Conservation (phyloP, 441 rosid genomes). For the Daphne laureola region DNA sequence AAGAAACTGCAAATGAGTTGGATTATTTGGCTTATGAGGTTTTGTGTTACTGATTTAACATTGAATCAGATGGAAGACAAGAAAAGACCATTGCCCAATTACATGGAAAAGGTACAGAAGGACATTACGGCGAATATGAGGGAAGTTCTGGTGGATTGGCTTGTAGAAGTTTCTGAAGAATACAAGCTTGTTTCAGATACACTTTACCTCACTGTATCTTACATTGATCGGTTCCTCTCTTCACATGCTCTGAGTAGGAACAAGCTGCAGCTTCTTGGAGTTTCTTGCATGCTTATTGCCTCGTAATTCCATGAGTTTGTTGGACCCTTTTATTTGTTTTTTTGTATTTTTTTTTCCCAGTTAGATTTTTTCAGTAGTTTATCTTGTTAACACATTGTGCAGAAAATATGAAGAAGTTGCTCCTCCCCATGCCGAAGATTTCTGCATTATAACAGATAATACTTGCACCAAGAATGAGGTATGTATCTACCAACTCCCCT, state of each 20-base stretch:
- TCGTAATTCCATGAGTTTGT: conserved; percentile 18
- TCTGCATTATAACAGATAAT: conserved; percentile 33
- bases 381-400: conserved; percentile 2
- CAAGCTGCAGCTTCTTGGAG: conserved; percentile 35
- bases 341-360: neutral
- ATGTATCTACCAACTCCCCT: neutral
- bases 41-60: conserved; percentile 12
- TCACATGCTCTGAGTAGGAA: conserved; percentile 18
- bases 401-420: conserved; percentile 36
- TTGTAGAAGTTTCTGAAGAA: conserved; percentile 38
- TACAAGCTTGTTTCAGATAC: conserved; percentile 37
- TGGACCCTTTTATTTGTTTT: neutral
- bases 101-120: conserved; percentile 31
- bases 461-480: conserved; percentile 35
- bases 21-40: conserved; percentile 1
- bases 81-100: conserved; percentile 28
- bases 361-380: neutral
- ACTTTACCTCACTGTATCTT: conserved; percentile 30
- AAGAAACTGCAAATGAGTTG: neutral
- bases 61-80: conserved; percentile 29
- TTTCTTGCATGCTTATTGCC: conserved; percentile 35
- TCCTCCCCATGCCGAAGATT: conserved; percentile 29
- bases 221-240: conserved; percentile 33
- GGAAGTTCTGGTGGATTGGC: conserved; percentile 31
- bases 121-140: conserved; percentile 28